Evolutionary conservation across 306 rosid species (phyloP), one percentile per base, ranked within the genome.

Genomic region (Begonia peltatifolia): DNA sequence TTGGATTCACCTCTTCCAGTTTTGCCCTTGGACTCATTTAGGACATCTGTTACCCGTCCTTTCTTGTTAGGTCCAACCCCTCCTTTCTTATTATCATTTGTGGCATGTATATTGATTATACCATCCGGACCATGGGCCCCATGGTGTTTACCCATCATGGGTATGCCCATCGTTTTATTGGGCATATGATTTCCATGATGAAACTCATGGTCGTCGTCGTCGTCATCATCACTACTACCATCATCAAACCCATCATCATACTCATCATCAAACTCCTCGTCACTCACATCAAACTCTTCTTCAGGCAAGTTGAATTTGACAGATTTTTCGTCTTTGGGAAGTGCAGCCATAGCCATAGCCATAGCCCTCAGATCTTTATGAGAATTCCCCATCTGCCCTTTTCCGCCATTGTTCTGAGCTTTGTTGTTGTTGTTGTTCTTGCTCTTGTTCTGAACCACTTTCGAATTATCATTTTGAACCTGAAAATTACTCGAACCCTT

Each of bases 11-110:
- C 61, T 17, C 68, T 80, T 53, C 61, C 72, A 35, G 83, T 82
- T 64, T 60, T 90, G 0, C 71, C 71, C 59, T 75, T 75, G 67
- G 54, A 43, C 70, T 62, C 70, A 0, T 76, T 16, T 6, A 86
- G 86, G 13, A 86, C 64, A 67, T 90, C 94, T 54, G 76, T 54
- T 25, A 42, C 84, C 42, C 75, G 92, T n/a, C 85, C 95, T 63
- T 78, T 82, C 79, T 85, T 84, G 14, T 17, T 68, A 41, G 41
- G 74, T 18, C 78, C 71, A 6, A 66, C 65, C 15, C 52, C 77
- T 46, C 75, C 63, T 14, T 77, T 74, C 52, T 76, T 82, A 46
- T 73, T 76, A 49, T 61, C 74, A 62, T 55, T 72, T 82, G 74
- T 77, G n/a, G 60, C 63, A 53, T 72, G 70, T 75, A 74, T 69